Evolutionary conservation across 78 protist species (phyloP).

Genomic region (Chrysochromulina parva): DNA sequence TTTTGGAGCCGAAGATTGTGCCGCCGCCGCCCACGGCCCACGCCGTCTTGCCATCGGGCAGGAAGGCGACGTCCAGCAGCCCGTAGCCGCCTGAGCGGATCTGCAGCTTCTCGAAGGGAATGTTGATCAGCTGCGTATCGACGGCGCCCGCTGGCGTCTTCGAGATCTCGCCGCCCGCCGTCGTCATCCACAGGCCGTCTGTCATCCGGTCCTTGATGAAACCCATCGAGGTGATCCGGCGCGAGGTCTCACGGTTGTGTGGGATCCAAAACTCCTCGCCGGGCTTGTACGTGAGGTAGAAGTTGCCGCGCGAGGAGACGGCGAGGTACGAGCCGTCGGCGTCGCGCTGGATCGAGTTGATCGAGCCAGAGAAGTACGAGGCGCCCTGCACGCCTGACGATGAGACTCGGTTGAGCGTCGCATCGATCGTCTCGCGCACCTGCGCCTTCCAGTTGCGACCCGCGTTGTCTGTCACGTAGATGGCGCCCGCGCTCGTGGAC

Average conservation of each 20-base stretch:
- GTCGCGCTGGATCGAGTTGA: not conserved
- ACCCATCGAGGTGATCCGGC: not conserved
- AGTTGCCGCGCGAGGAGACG: conserved; percentile 13
- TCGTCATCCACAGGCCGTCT: not conserved
- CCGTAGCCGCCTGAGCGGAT: conserved; percentile 13
- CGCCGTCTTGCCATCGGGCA: not conserved
- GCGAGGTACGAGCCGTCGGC: conserved; percentile 5
- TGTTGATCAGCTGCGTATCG: conserved; percentile 23
- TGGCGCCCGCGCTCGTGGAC: conserved; percentile 15
- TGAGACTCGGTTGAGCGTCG: conserved; percentile 36
- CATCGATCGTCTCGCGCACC: conserved; percentile 27
- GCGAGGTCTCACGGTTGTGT: conserved; percentile 20
- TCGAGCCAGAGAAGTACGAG: conserved; percentile 10
- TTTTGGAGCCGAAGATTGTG: not conserved
- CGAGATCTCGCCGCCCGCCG: conserved; percentile 23
- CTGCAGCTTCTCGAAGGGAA: not conserved
- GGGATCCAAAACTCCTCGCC: conserved; percentile 23
- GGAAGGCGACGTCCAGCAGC: not conserved
- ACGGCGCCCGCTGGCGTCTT: not conserved
- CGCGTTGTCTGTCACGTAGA: not conserved
- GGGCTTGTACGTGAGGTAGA: conserved; percentile 2
- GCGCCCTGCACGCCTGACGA: conserved; percentile 39
- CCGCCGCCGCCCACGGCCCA: conserved; percentile 23
- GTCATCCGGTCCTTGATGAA: not conserved
- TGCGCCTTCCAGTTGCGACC: conserved; percentile 30